Evolutionary conservation across 805 yeast genomes (phyloP).

Genomic region (Torulaspora indica): DNA sequence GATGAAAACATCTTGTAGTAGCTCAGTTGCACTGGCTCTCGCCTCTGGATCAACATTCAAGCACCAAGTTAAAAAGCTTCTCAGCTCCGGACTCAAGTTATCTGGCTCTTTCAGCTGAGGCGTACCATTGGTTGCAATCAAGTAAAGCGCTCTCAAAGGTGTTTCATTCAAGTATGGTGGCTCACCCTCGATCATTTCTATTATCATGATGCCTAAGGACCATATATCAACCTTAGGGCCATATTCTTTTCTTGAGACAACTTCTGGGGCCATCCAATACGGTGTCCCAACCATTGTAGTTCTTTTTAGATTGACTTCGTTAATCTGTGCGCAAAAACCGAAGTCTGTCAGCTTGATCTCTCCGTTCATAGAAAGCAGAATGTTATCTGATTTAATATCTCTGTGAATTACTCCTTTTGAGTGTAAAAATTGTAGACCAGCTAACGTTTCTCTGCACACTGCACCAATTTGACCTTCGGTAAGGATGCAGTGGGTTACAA

Average conservation of each 20-base stretch:
- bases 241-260: slow-evolving; percentile 88
- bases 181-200: slow-evolving; percentile 98
- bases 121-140: slow-evolving; percentile 95
- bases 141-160: slow-evolving; percentile 86
- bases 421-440: slow-evolving; percentile 83
- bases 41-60: slow-evolving; percentile 78
- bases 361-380: slow-evolving; percentile 75
- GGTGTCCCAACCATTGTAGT: slow-evolving; percentile 99
- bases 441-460: slow-evolving; percentile 84
- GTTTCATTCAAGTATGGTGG: slow-evolving; percentile 97
- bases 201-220: slow-evolving; percentile 97
- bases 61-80: slow-evolving; percentile 68
- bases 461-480: slow-evolving; percentile 94
- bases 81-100: slow-evolving; percentile 59
- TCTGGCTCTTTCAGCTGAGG: slow-evolving; percentile 90
- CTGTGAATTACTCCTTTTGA: slow-evolving; percentile 91
- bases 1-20: slow-evolving; percentile 64
- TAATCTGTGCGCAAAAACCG: slow-evolving; percentile 93
- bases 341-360: slow-evolving; percentile 92
- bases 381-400: slow-evolving; percentile 93
- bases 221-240: slow-evolving; percentile 97
- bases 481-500: slow-evolving; percentile 82
- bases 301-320: slow-evolving; percentile 75
- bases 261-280: slow-evolving; percentile 99
- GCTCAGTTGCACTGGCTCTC: slow-evolving; percentile 71